phyloP scores from a whole-genome alignment of 2,329 filamentous ascomycete genomes.

The Emmonsiellopsis sp. region DNA sequence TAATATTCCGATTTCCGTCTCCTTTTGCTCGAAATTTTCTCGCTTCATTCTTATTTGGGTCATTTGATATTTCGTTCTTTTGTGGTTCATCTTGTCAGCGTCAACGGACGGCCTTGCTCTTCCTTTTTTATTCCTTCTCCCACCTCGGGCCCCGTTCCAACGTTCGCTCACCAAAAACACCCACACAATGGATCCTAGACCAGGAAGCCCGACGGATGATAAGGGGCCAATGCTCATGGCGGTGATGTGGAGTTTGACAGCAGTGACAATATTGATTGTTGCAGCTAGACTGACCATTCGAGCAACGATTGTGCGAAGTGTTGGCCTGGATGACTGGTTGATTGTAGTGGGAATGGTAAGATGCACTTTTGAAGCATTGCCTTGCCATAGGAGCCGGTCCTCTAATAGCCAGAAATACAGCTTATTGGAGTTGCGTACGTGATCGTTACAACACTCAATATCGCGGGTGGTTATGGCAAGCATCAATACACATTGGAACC shows the following conservation, averaged over 20 bases:
- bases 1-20: too few species aligned
- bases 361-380: background rate
- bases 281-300: constrained; percentile 26
- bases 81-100: too few species aligned
- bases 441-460: constrained; percentile 25
- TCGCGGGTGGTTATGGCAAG: constrained; percentile 30
- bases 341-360: constrained; percentile 24
- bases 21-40: too few species aligned
- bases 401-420: constrained; percentile 13
- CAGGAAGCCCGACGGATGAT: constrained; percentile 9
- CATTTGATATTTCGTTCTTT: too few species aligned
- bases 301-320: constrained; percentile 19
- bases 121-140: too few species aligned
- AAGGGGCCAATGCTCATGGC: constrained; percentile 28
- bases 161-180: too few species aligned
- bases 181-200: too few species aligned
- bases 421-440: constrained; percentile 26
- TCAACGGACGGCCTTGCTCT: too few species aligned
- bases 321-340: constrained; percentile 30
- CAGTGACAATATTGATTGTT: constrained; percentile 23
- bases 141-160: too few species aligned
- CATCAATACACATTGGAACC: constrained; percentile 25
- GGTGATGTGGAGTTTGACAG: constrained; percentile 22
- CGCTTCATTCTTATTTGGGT: too few species aligned
- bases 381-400: constrained; percentile 3